Evolutionary conservation across 106 monocot species (phyloP).

Genomic region (Acorus calamus): DNA sequence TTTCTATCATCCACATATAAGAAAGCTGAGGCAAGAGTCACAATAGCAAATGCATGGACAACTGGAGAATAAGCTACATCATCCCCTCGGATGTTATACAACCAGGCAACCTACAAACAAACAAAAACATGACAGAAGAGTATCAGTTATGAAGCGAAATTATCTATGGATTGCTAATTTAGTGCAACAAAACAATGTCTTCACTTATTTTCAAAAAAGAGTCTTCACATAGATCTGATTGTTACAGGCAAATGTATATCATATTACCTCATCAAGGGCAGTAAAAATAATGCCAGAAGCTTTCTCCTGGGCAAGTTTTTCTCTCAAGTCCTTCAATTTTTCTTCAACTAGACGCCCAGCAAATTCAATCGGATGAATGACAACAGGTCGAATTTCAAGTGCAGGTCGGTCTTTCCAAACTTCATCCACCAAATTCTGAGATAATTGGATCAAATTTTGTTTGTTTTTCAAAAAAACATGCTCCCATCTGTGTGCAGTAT

Average conservation of each 20-base stretch:
- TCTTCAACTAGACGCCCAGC: constrained; percentile 67
- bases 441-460: constrained; percentile 65
- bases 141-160: background rate
- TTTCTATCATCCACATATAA: constrained; percentile 95
- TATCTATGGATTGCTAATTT: no score
- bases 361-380: constrained; percentile 68
- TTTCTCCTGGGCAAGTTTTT: constrained; percentile 54
- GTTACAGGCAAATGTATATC: no score
- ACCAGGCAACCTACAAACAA: constrained; percentile 70
- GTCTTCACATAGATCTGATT: no score
- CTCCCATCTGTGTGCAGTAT: constrained; percentile 75
- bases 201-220: no score
- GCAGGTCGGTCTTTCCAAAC: constrained; percentile 80
- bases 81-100: constrained; percentile 86
- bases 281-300: constrained; percentile 58
- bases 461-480: constrained; percentile 58
- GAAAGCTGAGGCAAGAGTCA: constrained; percentile 62
- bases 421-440: constrained; percentile 73
- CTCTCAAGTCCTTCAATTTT: constrained; percentile 67
- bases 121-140: constrained; percentile 1
- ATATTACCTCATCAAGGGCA: constrained; percentile 83
- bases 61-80: constrained; percentile 88
- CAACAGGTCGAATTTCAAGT: constrained; percentile 41
- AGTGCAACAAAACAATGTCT: no score
- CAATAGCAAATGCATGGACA: constrained; percentile 86